Evolutionary conservation across 139 green algal species (phyloP), one percentile per base, ranked within the genome.

Genomic region (Coelastrella sp.): DNA sequence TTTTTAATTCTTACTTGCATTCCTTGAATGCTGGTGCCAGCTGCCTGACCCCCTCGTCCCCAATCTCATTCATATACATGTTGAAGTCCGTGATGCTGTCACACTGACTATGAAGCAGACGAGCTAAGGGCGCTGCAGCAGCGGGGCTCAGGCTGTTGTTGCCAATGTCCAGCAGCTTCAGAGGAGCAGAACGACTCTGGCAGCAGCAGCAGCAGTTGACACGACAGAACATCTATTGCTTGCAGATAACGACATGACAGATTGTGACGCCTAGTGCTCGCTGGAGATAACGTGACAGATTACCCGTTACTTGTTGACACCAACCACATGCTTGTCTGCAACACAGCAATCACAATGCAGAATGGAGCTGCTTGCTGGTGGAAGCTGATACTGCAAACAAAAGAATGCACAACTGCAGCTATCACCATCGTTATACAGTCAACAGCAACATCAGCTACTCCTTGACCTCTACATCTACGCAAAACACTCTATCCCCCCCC

Each of bases 61-160:
- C 93, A 27, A 99, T 88, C 80, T 99, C 96, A 87, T 99, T 99
- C 95, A 98, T 99, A 92, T 99, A 98, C 30, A 99, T 80, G 82
- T 97, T 98, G 43, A 99, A 87, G 57, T 97, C 94, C 35, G 90
- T 87, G 19, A 99, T 87, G 0, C 89, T 73, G 11, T 79, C 72
- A 19, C n/a, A 25, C 86, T 91, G 91, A 35, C 86, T 78, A 45
- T 79, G 64, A 67, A 99, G 85, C 86, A 97, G 91, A 8, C 90
- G 91, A 0, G 94, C 93, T n/a, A 99, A 76, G 3, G 89, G 88
- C 0, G 74, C 79, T 3, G 90, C 94, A 0, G 94, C 94, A 32
- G 92, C 93, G 37, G 87, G 83, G 25, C 89, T 92, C 25, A 99
- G 88, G 68, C 87, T 89, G 92, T 98, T 99, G 92, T 99, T 99